These are phyloP conservation scores for Royoungia palumana DNA, from an alignment of 768 basidiomycete species.

Conservation along the genomic window DNA sequence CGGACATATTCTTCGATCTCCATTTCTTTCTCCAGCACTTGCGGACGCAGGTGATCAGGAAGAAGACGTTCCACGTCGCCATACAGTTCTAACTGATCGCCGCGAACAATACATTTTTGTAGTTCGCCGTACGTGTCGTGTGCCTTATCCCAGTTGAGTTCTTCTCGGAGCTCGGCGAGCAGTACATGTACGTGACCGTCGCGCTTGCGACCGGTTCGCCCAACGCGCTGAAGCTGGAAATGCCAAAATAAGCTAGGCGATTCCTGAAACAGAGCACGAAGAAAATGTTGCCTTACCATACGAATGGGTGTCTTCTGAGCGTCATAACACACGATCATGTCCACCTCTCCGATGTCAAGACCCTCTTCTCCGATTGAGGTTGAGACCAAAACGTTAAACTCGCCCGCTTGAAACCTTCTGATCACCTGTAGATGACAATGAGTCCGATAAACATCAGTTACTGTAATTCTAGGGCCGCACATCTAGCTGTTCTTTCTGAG, in stretches of 20 bases:
- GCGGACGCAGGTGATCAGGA: constrained; percentile 72
- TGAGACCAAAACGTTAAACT: constrained; percentile 89
- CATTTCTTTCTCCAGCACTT: constrained; percentile 77
- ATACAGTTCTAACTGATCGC: constrained; percentile 86
- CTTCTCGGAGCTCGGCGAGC: constrained; percentile 87
- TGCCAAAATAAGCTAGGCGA: constrained; percentile 2
- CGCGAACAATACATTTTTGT: constrained; percentile 81
- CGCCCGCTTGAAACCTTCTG: constrained; percentile 79
- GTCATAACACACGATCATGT: constrained; percentile 95
- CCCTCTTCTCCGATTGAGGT: constrained; percentile 99
- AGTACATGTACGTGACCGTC: constrained; percentile 88
- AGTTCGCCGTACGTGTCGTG: constrained; percentile 83
- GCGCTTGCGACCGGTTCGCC: constrained; percentile 91
- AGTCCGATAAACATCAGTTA: constrained; percentile 5
- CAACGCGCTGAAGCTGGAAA: constrained; percentile 86
- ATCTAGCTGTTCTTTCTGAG: constrained; percentile 88
- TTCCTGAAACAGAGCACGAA: not conserved
- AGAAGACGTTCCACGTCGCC: constrained; percentile 87
- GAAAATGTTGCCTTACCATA: constrained; percentile 58
- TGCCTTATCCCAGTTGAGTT: constrained; percentile 85
- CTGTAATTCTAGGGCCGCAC: constrained; percentile 41
- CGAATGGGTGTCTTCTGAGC: constrained; percentile 95
- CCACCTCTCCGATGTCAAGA: constrained; percentile 96
- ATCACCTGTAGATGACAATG: constrained; percentile 57
- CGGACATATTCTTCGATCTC: constrained; percentile 73